Percentiles rank a stretch among this genome's conserved stretches.
Conservation (phyloP, 768 basidiomycete genomes). For the Boletales sp. region DNA sequence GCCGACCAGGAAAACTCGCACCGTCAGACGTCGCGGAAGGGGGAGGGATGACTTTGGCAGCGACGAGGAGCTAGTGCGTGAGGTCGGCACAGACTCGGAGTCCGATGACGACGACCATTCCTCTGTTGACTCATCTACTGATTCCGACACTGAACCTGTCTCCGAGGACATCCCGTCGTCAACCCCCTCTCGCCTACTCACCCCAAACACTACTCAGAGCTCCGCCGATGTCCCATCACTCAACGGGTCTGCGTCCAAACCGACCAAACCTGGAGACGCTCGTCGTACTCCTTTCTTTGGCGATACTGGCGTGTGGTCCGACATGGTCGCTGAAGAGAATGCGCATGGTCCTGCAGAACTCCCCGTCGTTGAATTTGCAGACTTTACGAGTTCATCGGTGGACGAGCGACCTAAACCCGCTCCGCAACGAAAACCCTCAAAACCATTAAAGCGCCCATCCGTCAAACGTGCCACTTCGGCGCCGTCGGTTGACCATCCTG, state of each 20-base stretch:
- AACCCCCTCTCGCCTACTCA: conserved; percentile 51
- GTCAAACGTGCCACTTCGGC: conserved; percentile 33
- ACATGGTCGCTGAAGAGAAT: conserved; percentile 77
- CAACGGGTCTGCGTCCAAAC: conserved; percentile 21
- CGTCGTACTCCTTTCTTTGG: conserved; percentile 51
- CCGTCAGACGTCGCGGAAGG: conserved; percentile 61
- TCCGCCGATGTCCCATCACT: conserved; percentile 40
- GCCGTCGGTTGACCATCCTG: conserved; percentile 27
- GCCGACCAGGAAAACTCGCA: conserved; percentile 34
- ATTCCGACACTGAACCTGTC: conserved; percentile 68
- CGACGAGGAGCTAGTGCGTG: conserved; percentile 77
- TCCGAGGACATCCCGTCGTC: conserved; percentile 58
- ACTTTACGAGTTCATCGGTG: conserved; percentile 39
- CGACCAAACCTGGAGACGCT: conserved; percentile 27
- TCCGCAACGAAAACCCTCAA: conserved; percentile 41
- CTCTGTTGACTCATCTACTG: conserved; percentile 55
- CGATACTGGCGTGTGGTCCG: conserved; percentile 64
- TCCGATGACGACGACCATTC: conserved; percentile 58
- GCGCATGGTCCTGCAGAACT: conserved; percentile 61
- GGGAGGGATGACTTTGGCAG: conserved; percentile 58
- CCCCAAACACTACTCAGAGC: conserved; percentile 67
- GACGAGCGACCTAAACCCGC: conserved; percentile 32
- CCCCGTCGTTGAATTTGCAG: conserved; percentile 79
- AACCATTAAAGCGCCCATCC: conserved; percentile 36
- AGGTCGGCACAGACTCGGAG: conserved; percentile 68